Percentiles rank a stretch among this genome's conserved stretches.
phyloP scores from a whole-genome alignment of 2,329 filamentous ascomycete genomes.

The Diaporthe vaccinii region DNA sequence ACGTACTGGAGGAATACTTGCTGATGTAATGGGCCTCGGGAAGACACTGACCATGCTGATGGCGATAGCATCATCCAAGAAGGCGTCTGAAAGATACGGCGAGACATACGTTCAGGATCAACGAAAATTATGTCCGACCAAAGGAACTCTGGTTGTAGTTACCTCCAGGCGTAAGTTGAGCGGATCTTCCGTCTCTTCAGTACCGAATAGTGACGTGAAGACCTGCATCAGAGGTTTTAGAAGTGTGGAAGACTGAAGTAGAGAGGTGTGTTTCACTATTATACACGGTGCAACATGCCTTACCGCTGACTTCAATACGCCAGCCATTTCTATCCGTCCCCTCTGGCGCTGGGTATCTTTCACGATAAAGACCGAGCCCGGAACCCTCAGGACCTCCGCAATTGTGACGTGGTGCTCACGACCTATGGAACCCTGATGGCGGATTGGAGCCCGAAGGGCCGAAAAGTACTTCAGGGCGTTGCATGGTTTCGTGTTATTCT shows the following conservation, averaged over 20 bases:
- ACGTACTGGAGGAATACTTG: background rate
- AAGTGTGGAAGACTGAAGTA: background rate
- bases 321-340: background rate
- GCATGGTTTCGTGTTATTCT: background rate
- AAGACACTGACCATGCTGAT: background rate
- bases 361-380: background rate
- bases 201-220: background rate
- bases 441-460: background rate
- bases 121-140: background rate
- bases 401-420: background rate
- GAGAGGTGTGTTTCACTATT: background rate
- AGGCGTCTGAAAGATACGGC: background rate
- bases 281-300: rapidly evolving
- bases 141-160: background rate
- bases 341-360: background rate
- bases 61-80: background rate
- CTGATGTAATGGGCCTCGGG: background rate
- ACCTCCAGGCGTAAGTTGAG: background rate
- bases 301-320: background rate
- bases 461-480: background rate
- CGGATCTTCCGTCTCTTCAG: no score
- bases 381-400: background rate
- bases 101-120: background rate
- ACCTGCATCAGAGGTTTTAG: background rate
- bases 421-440: background rate